Percentiles rank a stretch among this genome's conserved stretches.
These are phyloP conservation scores for Russula compacta DNA, from an alignment of 768 basidiomycete genomes.

Conservation along the genomic window DNA sequence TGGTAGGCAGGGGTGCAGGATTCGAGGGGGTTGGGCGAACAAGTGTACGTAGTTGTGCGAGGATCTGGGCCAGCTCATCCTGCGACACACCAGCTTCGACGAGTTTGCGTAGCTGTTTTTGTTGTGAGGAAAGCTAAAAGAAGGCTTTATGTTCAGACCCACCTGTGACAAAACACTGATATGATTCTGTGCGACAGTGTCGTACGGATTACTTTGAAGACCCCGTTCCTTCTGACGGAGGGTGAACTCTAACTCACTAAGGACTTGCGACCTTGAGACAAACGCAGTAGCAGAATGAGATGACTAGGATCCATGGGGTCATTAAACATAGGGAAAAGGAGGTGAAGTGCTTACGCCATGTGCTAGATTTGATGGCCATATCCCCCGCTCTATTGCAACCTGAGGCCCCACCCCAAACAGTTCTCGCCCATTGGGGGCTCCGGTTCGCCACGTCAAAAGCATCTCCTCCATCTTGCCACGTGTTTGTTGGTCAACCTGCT, in stretches of 20 bases:
- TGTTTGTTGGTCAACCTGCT: conserved; percentile 73
- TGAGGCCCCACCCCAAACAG: conserved; percentile 80
- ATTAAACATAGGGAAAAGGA: neutral
- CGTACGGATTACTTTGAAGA: conserved; percentile 64
- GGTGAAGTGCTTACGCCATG: conserved; percentile 31
- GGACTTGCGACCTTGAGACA: conserved; percentile 69
- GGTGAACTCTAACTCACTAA: conserved; percentile 75
- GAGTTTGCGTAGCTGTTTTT: conserved; percentile 52
- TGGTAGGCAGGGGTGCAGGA: conserved; percentile 12
- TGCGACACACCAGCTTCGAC: conserved; percentile 77
- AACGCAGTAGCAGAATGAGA: conserved; percentile 35
- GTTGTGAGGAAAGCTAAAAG: conserved; percentile 10
- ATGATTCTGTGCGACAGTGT: conserved; percentile 58
- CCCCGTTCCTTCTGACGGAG: conserved; percentile 72
- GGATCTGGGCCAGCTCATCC: conserved; percentile 68
- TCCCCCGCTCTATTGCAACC: conserved; percentile 71
- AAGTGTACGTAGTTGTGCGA: conserved; percentile 57
- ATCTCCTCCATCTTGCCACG: conserved; percentile 97
- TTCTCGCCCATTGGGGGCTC: conserved; percentile 69
- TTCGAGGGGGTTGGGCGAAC: conserved; percentile 31
- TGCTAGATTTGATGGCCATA: conserved; percentile 51
- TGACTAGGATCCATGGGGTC: neutral
- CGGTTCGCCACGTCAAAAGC: conserved; percentile 89
- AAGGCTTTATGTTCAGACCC: conserved; percentile 22
- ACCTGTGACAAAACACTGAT: conserved; percentile 78